A percentile compares a stretch with the other conserved stretches of the same genome.
Conservation (phyloP, 2,329 filamentous ascomycete genomes). For the Cladobotryum mycophilum region DNA sequence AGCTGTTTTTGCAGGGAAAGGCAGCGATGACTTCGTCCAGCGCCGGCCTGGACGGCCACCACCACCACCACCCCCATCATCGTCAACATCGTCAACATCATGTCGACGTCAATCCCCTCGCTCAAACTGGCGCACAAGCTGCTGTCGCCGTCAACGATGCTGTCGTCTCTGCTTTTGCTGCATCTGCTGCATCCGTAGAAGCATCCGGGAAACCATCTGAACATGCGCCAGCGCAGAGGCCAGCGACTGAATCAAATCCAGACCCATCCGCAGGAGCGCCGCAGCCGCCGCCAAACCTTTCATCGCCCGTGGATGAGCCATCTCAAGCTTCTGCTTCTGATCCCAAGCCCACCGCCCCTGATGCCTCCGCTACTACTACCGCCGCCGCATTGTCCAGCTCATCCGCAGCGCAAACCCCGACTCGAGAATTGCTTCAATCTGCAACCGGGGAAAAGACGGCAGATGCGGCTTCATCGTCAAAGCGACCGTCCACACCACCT, state of each 20-base stretch:
- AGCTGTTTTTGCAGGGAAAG: conserved; percentile 46
- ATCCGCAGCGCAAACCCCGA: conserved; percentile 1
- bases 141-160: neutral
- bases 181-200: no score
- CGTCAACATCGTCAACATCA: conserved; percentile 9
- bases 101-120: conserved; percentile 3
- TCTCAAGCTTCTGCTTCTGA: neutral
- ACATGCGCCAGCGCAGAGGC: neutral
- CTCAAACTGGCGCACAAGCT: neutral
- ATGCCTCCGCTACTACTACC: neutral
- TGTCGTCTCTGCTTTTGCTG: no score
- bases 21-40: conserved; percentile 58
- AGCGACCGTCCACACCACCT: conserved; percentile 12
- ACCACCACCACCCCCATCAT: conserved; percentile 12
- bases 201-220: neutral
- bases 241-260: neutral
- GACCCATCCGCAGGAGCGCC: neutral
- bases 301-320: neutral
- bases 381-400: neutral
- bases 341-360: neutral
- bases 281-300: conserved; percentile 1
- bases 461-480: neutral
- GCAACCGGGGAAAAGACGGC: neutral
- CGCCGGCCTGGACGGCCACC: conserved; percentile 30
- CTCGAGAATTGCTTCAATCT: neutral